A percentile compares a stretch with the other conserved stretches of the same genome.
phyloP scores from a whole-genome alignment of 305 asterid genomes.

The Striga hermonthica region DNA sequence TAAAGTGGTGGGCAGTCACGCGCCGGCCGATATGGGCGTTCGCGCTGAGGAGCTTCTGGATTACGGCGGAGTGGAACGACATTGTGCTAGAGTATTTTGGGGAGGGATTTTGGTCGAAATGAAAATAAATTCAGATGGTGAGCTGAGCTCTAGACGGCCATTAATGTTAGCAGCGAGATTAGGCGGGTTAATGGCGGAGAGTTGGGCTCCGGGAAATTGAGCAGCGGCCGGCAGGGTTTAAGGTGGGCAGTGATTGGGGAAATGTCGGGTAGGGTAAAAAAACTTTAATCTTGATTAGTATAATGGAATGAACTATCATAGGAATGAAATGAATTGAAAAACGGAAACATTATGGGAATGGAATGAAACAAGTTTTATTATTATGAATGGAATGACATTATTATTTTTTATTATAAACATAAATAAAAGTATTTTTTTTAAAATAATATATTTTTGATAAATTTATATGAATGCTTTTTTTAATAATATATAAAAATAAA shows the following conservation, averaged over 20 bases:
- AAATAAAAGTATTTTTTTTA: too few species aligned
- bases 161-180: neutral
- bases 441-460: too few species aligned
- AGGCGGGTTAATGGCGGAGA: neutral
- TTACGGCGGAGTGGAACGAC: constrained; percentile 78
- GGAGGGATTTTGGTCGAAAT: constrained; percentile 12
- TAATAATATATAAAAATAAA: too few species aligned
- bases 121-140: constrained; percentile 8
- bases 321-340: too few species aligned
- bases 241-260: constrained; percentile 8
- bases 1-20: constrained; percentile 80
- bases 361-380: too few species aligned
- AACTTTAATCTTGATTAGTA: too few species aligned
- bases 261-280: neutral
- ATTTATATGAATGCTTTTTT: too few species aligned
- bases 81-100: constrained; percentile 33
- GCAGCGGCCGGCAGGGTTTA: neutral
- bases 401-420: too few species aligned
- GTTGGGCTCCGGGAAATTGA: neutral
- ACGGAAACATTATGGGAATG: too few species aligned
- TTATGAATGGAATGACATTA: too few species aligned
- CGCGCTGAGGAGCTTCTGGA: constrained; percentile 80
- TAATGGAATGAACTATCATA: too few species aligned
- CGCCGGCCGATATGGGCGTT: constrained; percentile 91
- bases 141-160: constrained; percentile 29